phyloP scores from a whole-genome alignment of 495 filamentous ascomycete genomes.

The Penicillium mononematosum region DNA sequence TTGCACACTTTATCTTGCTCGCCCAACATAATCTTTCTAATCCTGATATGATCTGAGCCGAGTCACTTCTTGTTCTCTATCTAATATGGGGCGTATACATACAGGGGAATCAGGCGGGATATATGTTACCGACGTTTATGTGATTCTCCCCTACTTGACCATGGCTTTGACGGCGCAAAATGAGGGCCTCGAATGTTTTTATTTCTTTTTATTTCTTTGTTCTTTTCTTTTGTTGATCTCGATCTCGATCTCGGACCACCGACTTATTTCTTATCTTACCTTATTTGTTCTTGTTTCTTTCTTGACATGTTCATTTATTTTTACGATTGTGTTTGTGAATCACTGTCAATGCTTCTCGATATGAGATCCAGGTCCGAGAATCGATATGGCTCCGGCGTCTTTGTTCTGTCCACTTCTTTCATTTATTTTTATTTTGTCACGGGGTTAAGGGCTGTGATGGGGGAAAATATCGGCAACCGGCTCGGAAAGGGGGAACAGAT shows the following conservation, averaged over 20 bases:
- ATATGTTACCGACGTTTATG: conserved; percentile 29
- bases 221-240: conserved; percentile 22
- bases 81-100: conserved; percentile 48
- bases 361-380: conserved; percentile 8
- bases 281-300: conserved; percentile 23
- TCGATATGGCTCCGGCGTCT: conserved; percentile 24
- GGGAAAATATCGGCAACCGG: conserved; percentile 1
- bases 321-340: conserved; percentile 24
- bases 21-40: conserved; percentile 39
- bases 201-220: conserved; percentile 16
- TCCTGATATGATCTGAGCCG: conserved; percentile 28
- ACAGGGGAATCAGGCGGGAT: conserved; percentile 38
- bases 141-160: conserved; percentile 24
- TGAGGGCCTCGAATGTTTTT: conserved; percentile 28
- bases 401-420: conserved; percentile 17
- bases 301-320: conserved; percentile 21
- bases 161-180: conserved; percentile 43
- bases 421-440: conserved; percentile 13
- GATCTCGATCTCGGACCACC: conserved; percentile 10
- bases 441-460: background rate
- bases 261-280: conserved; percentile 17
- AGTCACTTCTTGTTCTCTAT: conserved; percentile 29
- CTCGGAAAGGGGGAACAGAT: conserved; percentile 5
- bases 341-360: conserved; percentile 25
- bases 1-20: conserved; percentile 33